phyloP scores from a whole-genome alignment of 768 basidiomycete genomes.

The Hydnomerulius pinastri region DNA sequence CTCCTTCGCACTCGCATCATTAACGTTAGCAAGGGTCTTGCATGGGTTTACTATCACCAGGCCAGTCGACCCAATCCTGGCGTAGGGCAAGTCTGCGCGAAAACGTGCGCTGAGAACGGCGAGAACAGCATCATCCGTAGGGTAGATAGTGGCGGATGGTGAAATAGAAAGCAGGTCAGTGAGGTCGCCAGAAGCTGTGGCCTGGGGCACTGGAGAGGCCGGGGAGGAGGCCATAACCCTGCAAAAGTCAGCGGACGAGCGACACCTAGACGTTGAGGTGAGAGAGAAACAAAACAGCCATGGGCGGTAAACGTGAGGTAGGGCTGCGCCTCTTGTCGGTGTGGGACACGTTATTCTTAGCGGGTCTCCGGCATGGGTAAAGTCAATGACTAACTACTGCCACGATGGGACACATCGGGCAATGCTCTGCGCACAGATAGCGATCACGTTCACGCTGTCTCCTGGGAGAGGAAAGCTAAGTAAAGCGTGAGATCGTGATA shows the following conservation, averaged over 20 bases:
- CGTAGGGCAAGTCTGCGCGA: conserved; percentile 57
- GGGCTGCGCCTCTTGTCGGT: conserved; percentile 7
- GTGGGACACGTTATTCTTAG: conserved; percentile 19
- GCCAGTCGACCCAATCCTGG: conserved; percentile 48
- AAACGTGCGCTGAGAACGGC: conserved; percentile 57
- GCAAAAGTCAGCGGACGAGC: conserved; percentile 4
- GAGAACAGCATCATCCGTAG: conserved; percentile 59
- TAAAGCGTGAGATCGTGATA: conserved; percentile 15
- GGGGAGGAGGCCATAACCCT: conserved; percentile 42
- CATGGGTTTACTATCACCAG: conserved; percentile 63
- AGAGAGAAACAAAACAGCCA: conserved; percentile 7
- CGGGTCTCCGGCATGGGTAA: conserved; percentile 7
- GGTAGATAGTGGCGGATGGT: conserved; percentile 44
- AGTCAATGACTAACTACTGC: conserved; percentile 5
- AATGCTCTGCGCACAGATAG: neutral
- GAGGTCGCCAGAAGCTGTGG: conserved; percentile 49
- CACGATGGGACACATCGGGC: neutral
- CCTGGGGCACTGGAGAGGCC: conserved; percentile 35
- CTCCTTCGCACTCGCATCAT: conserved; percentile 57
- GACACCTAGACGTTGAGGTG: conserved; percentile 12
- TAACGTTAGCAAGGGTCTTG: conserved; percentile 55
- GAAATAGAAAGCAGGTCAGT: conserved; percentile 43
- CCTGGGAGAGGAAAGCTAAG: conserved; percentile 1
- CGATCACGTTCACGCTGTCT: neutral
- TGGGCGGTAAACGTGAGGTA: conserved; percentile 6